Conservation (phyloP, 78 protist species). For the Anaeramoeba flamelloides region DNA sequence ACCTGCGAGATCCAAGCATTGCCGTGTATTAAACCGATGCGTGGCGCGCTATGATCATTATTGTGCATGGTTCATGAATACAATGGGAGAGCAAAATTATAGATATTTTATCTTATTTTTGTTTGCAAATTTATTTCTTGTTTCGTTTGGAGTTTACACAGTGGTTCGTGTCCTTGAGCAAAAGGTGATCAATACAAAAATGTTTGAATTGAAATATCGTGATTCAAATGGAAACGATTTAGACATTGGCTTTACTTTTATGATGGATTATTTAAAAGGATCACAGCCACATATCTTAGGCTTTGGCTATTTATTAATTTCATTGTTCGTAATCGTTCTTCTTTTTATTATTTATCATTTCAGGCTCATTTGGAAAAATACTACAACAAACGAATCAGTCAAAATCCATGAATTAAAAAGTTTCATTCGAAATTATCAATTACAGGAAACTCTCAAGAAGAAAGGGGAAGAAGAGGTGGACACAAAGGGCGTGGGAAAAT, state of each 20-base stretch:
- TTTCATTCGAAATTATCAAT: too few relatives aligned
- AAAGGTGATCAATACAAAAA: neutral
- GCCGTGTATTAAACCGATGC: neutral
- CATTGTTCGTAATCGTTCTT: neutral
- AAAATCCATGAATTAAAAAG: neutral
- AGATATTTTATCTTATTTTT: neutral
- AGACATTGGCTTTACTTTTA: neutral
- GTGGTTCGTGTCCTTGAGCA: neutral
- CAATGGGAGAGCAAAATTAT: neutral
- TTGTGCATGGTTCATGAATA: neutral
- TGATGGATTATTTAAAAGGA: neutral
- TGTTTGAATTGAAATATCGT: neutral
- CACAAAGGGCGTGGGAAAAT: too few relatives aligned
- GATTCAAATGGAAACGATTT: neutral
- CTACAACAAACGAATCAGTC: neutral
- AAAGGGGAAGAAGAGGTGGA: too few relatives aligned
- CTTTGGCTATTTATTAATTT: neutral
- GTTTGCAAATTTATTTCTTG: neutral
- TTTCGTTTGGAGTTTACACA: neutral
- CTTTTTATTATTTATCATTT: neutral
- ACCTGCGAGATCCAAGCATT: neutral
- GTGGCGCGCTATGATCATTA: neutral
- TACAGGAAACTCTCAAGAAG: too few relatives aligned
- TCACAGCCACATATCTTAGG: neutral
- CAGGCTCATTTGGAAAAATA: neutral